phyloP scores from a whole-genome alignment of 1,284 basidiomycete species.

The Porodaedalea pini region DNA sequence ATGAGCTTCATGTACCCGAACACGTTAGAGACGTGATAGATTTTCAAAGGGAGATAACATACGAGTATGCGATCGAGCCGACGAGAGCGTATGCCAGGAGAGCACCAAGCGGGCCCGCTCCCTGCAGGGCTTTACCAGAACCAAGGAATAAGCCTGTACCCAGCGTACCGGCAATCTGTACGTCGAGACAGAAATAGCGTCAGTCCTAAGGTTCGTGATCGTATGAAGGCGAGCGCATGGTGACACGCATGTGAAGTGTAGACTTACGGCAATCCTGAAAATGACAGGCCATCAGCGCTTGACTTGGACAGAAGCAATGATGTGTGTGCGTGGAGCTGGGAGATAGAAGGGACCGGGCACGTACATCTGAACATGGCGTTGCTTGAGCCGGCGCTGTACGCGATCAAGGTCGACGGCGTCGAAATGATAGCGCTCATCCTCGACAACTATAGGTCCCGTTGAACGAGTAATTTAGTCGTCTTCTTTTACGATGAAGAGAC shows the following conservation, averaged over 20 bases:
- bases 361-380: slow-evolving; percentile 71
- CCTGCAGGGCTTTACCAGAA: slow-evolving; percentile 59
- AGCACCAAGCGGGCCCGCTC: slow-evolving; percentile 58
- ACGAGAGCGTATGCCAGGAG: slow-evolving; percentile 59
- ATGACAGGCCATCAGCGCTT: slow-evolving; percentile 5
- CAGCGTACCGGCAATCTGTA: slow-evolving; percentile 66
- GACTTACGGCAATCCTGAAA: slow-evolving; percentile 55
- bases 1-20: slow-evolving; percentile 35
- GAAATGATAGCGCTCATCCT: slow-evolving; percentile 31
- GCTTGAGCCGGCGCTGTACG: slow-evolving; percentile 60
- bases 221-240: not conserved
- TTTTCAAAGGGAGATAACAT: slow-evolving; percentile 25
- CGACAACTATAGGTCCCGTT: slow-evolving; percentile 10
- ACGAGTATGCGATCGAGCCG: slow-evolving; percentile 60
- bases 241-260: not conserved
- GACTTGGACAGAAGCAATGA: no score
- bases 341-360: slow-evolving; percentile 24
- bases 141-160: slow-evolving; percentile 82
- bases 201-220: not conserved
- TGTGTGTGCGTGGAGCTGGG: no score
- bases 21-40: not conserved
- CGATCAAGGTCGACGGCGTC: slow-evolving; percentile 57
- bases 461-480: slow-evolving; percentile 1
- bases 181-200: slow-evolving; percentile 2
- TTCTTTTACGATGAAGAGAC: not conserved